phyloP scores from a whole-genome alignment of 2,329 filamentous ascomycete species.

The Didymellaceae sp. region DNA sequence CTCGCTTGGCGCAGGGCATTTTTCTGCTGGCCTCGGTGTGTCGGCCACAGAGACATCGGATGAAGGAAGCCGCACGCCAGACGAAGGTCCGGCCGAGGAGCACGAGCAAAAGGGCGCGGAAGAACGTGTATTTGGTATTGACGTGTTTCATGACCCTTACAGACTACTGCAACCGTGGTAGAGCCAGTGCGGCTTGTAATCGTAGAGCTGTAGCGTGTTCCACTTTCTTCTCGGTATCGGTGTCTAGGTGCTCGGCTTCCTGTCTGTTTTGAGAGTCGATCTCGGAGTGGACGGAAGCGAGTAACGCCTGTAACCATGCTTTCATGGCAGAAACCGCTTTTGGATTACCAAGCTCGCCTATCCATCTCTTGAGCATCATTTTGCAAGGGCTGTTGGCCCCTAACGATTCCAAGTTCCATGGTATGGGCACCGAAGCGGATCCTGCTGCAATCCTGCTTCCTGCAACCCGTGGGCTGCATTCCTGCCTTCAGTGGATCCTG shows the following conservation, averaged over 20 bases:
- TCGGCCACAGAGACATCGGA: slow-evolving; percentile 7
- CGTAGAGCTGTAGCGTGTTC: slow-evolving; percentile 12
- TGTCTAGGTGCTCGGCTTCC: slow-evolving; percentile 17
- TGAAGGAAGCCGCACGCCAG: slow-evolving; percentile 2
- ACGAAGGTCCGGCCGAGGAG: neutral
- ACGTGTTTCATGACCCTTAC: slow-evolving; percentile 19
- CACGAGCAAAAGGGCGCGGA: slow-evolving; percentile 1
- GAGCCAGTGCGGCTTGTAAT: slow-evolving; percentile 4
- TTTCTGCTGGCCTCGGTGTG: slow-evolving; percentile 18
- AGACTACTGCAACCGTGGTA: slow-evolving; percentile 15
- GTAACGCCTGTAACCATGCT: slow-evolving; percentile 11
- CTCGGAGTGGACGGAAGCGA: slow-evolving; percentile 19
- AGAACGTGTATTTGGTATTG: slow-evolving; percentile 17
- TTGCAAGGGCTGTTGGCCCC: slow-evolving; percentile 11
- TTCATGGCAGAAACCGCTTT: slow-evolving; percentile 12
- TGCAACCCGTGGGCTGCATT: slow-evolving; percentile 7
- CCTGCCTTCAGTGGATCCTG: slow-evolving; percentile 14
- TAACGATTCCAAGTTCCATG: slow-evolving; percentile 11
- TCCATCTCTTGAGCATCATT: slow-evolving; percentile 19
- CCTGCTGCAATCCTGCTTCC: slow-evolving; percentile 16
- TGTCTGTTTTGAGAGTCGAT: slow-evolving; percentile 18
- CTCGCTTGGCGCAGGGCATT: slow-evolving; percentile 17
- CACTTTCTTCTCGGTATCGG: slow-evolving; percentile 9
- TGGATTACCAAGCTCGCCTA: slow-evolving; percentile 14
- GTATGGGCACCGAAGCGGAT: slow-evolving; percentile 16